Percentiles rank a stretch among this genome's conserved stretches.
These are phyloP conservation scores for Delphinella strobiligena DNA, from an alignment of 2,329 filamentous ascomycete species.

Conservation along the genomic window DNA sequence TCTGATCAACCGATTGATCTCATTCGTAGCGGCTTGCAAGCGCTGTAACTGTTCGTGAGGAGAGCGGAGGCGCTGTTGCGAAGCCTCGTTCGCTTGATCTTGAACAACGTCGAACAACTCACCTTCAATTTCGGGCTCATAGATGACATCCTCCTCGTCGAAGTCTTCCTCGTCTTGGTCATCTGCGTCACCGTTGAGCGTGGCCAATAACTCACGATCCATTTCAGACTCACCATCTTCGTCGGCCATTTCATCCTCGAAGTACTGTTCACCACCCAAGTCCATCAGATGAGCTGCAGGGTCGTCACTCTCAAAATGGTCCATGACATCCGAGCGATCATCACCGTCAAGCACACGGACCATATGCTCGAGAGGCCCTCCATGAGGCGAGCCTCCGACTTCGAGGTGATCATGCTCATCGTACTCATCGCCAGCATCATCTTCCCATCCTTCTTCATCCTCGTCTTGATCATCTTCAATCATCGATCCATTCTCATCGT, in stretches of 20 bases:
- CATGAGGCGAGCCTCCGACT: slow-evolving; percentile 15
- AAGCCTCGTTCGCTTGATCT: too few relatives aligned
- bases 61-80: not conserved
- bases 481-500: slow-evolving; percentile 35
- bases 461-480: slow-evolving; percentile 35
- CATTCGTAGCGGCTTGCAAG: not conserved
- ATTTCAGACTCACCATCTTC: slow-evolving; percentile 34
- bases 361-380: slow-evolving; percentile 21
- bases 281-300: slow-evolving; percentile 16
- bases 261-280: slow-evolving; percentile 35
- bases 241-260: slow-evolving; percentile 47
- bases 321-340: slow-evolving; percentile 25
- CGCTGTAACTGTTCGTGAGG: not conserved
- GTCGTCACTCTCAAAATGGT: slow-evolving; percentile 26
- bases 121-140: slow-evolving; percentile 36
- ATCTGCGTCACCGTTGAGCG: slow-evolving; percentile 9
- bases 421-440: slow-evolving; percentile 37
- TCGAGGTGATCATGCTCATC: slow-evolving; percentile 36
- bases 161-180: slow-evolving; percentile 42
- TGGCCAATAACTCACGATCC: not conserved
- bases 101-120: slow-evolving; percentile 4
- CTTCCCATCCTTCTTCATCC: slow-evolving; percentile 29
- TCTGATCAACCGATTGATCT: not conserved
- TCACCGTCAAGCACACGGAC: slow-evolving; percentile 28
- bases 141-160: slow-evolving; percentile 53